Conservation (phyloP, 805 yeast genomes). For the Metschnikowia baotianmanensis region DNA sequence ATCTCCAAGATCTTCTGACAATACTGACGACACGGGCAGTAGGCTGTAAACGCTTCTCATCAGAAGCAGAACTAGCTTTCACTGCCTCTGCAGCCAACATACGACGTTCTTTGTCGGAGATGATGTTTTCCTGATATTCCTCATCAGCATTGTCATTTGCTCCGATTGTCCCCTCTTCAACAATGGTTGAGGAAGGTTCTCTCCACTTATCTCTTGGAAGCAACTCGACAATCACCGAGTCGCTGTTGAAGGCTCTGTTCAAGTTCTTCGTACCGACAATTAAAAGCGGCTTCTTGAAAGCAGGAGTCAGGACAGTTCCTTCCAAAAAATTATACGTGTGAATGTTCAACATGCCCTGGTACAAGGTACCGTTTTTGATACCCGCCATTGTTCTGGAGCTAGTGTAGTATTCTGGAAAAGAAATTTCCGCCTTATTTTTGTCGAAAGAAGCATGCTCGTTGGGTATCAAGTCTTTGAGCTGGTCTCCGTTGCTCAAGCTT, state of each 20-base stretch:
- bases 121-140: constrained; percentile 48
- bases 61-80: constrained; percentile 46
- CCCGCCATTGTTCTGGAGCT: constrained; percentile 89
- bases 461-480: constrained; percentile 77
- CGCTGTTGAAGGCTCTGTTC: constrained; percentile 91
- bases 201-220: constrained; percentile 87
- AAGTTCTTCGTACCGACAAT: constrained; percentile 79
- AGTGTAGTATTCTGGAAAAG: constrained; percentile 75
- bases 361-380: constrained; percentile 76
- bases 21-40: constrained; percentile 91
- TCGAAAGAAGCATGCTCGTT: constrained; percentile 44
- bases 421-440: constrained; percentile 44
- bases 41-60: constrained; percentile 63
- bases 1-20: constrained; percentile 89
- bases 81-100: constrained; percentile 76
- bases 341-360: constrained; percentile 79
- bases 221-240: constrained; percentile 84
- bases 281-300: constrained; percentile 77
- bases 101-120: constrained; percentile 69
- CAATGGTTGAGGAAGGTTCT: constrained; percentile 72
- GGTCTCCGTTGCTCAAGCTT: constrained; percentile 66
- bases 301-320: constrained; percentile 71
- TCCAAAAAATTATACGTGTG: constrained; percentile 87
- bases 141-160: constrained; percentile 60
- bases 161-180: constrained; percentile 70